Evolutionary conservation across 768 basidiomycete genomes (phyloP).

Genomic region (Tubosaeta sp.): DNA sequence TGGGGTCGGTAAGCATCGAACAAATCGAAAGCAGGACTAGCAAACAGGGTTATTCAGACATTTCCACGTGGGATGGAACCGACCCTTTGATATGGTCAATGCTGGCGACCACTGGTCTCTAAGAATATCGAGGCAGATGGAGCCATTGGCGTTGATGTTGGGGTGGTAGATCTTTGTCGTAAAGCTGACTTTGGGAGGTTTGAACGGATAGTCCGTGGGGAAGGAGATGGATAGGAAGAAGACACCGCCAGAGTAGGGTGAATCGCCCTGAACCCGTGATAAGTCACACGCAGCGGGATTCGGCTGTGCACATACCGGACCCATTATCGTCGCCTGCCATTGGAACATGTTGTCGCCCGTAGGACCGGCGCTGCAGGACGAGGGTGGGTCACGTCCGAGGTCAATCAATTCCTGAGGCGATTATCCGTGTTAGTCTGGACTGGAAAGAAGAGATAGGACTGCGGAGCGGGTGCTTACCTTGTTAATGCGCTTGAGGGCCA

Average conservation of each 20-base stretch:
- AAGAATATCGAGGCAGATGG: slow-evolving; percentile 97
- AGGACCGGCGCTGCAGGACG: slow-evolving; percentile 98
- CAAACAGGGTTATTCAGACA: neutral
- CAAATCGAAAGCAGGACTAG: slow-evolving; percentile 95
- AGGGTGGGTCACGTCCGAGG: slow-evolving; percentile 98
- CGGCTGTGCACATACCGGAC: slow-evolving; percentile 64
- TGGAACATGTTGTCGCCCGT: slow-evolving; percentile 98
- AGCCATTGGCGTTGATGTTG: slow-evolving; percentile 99
- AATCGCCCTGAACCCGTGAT: slow-evolving; percentile 68
- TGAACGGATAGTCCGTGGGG: slow-evolving; percentile 99
- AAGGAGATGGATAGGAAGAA: slow-evolving; percentile 96
- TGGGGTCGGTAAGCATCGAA: slow-evolving; percentile 99
- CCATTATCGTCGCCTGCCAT: slow-evolving; percentile 99
- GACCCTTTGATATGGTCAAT: slow-evolving; percentile 97
- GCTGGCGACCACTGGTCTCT: slow-evolving; percentile 99
- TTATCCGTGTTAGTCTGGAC: slow-evolving; percentile 10
- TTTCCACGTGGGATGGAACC: slow-evolving; percentile 16
- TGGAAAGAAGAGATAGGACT: neutral
- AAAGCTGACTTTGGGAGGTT: slow-evolving; percentile 99
- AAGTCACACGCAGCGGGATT: slow-evolving; percentile 19
- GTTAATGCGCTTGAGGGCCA: slow-evolving; percentile 99
- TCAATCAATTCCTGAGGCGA: slow-evolving; percentile 87
- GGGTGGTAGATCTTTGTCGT: slow-evolving; percentile 99
- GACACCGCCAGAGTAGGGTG: slow-evolving; percentile 97
- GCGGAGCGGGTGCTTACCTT: slow-evolving; percentile 53